Evolutionary conservation across 352 stramenopile genomes (phyloP).

Genomic region (Poterioochromonas sp.): DNA sequence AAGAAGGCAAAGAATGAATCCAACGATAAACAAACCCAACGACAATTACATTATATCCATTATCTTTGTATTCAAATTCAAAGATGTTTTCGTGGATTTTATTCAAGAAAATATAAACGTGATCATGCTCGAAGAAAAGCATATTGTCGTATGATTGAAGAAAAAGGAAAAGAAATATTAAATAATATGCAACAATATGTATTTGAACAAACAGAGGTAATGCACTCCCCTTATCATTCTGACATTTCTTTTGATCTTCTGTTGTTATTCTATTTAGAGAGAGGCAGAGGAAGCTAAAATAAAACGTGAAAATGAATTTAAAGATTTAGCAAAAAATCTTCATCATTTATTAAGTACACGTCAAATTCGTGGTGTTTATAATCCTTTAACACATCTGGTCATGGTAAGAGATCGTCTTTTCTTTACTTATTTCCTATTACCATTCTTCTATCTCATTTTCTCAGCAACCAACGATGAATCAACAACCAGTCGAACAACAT

Average conservation of each 20-base stretch:
- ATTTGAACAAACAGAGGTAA: constrained; percentile 32
- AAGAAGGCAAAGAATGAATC: background rate
- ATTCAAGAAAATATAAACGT: constrained; percentile 51
- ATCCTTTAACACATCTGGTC: constrained; percentile 42
- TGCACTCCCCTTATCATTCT: background rate
- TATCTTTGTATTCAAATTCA: constrained; percentile 49
- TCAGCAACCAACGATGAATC: constrained; percentile 43
- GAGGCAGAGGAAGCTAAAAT: constrained; percentile 38
- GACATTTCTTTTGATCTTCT: background rate
- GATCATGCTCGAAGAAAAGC: constrained; percentile 47
- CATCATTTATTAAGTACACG: constrained; percentile 52
- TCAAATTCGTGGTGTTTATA: constrained; percentile 48
- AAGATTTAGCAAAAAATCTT: constrained; percentile 45
- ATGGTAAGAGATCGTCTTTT: constrained; percentile 29
- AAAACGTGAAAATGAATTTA: constrained; percentile 43
- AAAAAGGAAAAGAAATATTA: constrained; percentile 41
- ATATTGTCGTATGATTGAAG: constrained; percentile 47
- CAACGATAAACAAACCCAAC: constrained; percentile 3
- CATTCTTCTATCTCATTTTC: too few species aligned
- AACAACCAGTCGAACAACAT: constrained; percentile 49
- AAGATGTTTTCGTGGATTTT: constrained; percentile 48
- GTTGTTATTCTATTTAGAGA: constrained; percentile 27
- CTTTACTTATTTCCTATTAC: too few species aligned
- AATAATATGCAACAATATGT: constrained; percentile 34
- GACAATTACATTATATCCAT: constrained; percentile 45